phyloP scores from a whole-genome alignment of 306 rosid genomes.

The Rosa persica region DNA sequence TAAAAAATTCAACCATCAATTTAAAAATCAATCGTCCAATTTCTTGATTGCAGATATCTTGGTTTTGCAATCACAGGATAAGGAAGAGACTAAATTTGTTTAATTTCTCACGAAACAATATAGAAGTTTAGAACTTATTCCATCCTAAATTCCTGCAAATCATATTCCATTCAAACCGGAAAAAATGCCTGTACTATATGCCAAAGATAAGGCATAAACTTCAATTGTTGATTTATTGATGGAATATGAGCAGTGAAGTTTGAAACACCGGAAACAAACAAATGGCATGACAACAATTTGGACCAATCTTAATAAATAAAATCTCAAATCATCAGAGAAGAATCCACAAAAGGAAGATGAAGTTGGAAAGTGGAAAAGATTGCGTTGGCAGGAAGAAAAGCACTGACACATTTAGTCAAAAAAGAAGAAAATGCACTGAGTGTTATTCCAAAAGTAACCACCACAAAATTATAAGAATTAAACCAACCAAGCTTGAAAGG shows the following conservation, averaged over 20 bases:
- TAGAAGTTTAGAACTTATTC: not conserved
- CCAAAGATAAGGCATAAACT: not conserved
- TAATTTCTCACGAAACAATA: not conserved
- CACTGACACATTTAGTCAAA: not conserved
- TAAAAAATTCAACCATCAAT: no score
- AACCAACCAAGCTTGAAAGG: not conserved
- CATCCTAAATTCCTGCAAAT: not conserved
- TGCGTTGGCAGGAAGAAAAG: conserved; percentile 16
- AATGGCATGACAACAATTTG: not conserved
- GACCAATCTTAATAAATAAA: not conserved
- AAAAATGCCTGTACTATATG: not conserved
- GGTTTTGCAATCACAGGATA: not conserved
- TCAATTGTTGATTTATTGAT: not conserved
- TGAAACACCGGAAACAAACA: not conserved
- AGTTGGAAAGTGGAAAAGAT: conserved; percentile 7
- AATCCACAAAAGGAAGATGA: not conserved
- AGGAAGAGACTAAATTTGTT: not conserved
- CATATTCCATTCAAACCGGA: not conserved
- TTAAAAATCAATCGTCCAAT: not conserved
- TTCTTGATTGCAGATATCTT: not conserved
- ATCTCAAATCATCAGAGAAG: not conserved
- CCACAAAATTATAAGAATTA: not conserved
- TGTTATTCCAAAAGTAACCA: not conserved
- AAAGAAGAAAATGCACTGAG: not conserved
- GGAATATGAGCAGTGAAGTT: not conserved